Percentiles rank a stretch among this genome's conserved stretches.
Evolutionary conservation across 2,329 filamentous ascomycete species (phyloP).

Genomic region (Venturia asperata): DNA sequence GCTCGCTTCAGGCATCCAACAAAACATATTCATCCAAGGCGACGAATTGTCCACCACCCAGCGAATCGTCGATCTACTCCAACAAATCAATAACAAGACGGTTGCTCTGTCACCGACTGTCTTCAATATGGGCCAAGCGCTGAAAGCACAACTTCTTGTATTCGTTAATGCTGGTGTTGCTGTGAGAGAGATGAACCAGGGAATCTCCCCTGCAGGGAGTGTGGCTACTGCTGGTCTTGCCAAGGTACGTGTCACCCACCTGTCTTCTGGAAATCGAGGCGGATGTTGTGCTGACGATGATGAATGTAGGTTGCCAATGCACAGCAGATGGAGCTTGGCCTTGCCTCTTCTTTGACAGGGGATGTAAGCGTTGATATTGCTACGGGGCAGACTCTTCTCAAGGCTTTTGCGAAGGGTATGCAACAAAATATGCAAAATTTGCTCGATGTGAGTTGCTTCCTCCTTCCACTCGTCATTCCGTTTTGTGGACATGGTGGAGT

Average conservation of each 20-base stretch:
- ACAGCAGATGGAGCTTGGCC: not conserved
- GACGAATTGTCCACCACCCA: not conserved
- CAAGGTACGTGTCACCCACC: not conserved
- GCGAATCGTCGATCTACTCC: not conserved
- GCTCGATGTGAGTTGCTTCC: not conserved
- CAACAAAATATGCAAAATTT: conserved; percentile 4
- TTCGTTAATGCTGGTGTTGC: not conserved
- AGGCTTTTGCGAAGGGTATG: not conserved
- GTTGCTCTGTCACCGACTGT: not conserved
- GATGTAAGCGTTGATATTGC: conserved; percentile 1
- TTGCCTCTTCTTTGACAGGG: not conserved
- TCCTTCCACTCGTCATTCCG: not conserved
- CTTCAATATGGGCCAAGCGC: not conserved
- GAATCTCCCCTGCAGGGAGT: not conserved
- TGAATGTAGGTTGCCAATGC: not conserved
- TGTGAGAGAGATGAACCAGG: not conserved
- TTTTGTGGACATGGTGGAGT: too few species aligned
- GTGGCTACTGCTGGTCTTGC: not conserved
- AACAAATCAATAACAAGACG: not conserved
- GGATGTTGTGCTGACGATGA: too few species aligned
- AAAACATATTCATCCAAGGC: not conserved
- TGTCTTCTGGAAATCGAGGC: too few species aligned
- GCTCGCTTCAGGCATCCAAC: conserved; percentile 9
- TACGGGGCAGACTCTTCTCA: not conserved
- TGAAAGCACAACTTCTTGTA: not conserved